phyloP scores from a whole-genome alignment of 805 yeast genomes.

The Pichia kluyveri region DNA sequence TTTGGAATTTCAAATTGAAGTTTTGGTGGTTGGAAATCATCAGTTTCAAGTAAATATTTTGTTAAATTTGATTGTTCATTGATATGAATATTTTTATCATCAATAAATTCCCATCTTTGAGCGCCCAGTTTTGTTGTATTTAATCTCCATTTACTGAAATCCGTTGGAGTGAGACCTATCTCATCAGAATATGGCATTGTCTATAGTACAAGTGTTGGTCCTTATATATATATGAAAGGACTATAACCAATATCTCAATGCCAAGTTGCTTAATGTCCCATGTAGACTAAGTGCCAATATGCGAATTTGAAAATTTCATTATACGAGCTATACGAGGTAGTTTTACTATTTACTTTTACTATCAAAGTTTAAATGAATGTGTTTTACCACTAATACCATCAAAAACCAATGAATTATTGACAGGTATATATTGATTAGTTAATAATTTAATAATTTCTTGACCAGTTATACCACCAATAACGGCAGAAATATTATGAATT shows the following conservation, averaged over 20 bases:
- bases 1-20: slow-evolving; percentile 24
- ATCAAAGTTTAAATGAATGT: not conserved
- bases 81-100: slow-evolving; percentile 24
- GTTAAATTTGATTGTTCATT: slow-evolving; percentile 49
- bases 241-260: no score
- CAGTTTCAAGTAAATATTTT: slow-evolving; percentile 35
- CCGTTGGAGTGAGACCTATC: slow-evolving; percentile 60
- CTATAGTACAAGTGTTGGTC: not conserved
- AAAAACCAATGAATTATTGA: slow-evolving; percentile 59
- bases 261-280: no score
- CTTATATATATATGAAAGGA: no score
- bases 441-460: slow-evolving; percentile 74
- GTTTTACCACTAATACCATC: slow-evolving; percentile 60
- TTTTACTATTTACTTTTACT: no score
- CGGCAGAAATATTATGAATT: slow-evolving; percentile 50
- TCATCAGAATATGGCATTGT: slow-evolving; percentile 53
- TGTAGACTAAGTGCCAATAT: no score
- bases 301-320: not conserved
- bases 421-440: slow-evolving; percentile 74
- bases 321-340: no score
- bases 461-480: slow-evolving; percentile 78
- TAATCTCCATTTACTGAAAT: slow-evolving; percentile 67
- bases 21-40: slow-evolving; percentile 13
- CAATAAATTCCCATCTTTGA: slow-evolving; percentile 67
- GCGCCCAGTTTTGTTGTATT: slow-evolving; percentile 63